Evolutionary conservation across 352 stramenopile species (phyloP).

Genomic region (Saprolegnia diclina): DNA sequence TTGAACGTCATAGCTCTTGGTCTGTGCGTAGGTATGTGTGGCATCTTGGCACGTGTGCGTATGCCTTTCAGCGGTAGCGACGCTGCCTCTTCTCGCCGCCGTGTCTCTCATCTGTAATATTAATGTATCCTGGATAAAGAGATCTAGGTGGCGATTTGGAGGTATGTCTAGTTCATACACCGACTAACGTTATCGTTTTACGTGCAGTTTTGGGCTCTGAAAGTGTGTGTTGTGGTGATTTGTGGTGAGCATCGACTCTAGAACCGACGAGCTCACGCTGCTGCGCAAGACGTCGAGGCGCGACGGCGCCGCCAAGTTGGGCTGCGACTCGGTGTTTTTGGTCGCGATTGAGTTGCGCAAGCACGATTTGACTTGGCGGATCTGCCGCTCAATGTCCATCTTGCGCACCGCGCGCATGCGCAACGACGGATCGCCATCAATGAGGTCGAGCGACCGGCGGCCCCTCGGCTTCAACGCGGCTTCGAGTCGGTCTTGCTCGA

Average conservation of each 20-base stretch:
- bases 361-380: neutral
- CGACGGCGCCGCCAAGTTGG: neutral
- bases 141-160: too few relatives aligned
- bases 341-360: neutral
- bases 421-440: neutral
- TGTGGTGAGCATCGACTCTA: neutral
- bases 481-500: neutral
- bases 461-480: slow-evolving; percentile 1
- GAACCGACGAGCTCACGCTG: neutral
- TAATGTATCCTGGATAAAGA: too few relatives aligned
- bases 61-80: too few relatives aligned
- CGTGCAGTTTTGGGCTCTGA: neutral
- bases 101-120: too few relatives aligned
- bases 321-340: neutral
- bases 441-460: slow-evolving; percentile 10
- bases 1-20: too few relatives aligned
- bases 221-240: neutral
- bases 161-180: too few relatives aligned
- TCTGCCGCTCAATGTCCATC: slow-evolving; percentile 21
- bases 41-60: too few relatives aligned
- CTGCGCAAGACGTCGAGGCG: neutral
- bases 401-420: slow-evolving; percentile 12
- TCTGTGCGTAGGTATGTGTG: too few relatives aligned
- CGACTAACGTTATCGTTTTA: neutral
- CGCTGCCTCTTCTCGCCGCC: too few relatives aligned